Base-by-base conservation (phyloP, 495 filamentous ascomycete species). In the Tuber microsphaerosporum region DNA sequence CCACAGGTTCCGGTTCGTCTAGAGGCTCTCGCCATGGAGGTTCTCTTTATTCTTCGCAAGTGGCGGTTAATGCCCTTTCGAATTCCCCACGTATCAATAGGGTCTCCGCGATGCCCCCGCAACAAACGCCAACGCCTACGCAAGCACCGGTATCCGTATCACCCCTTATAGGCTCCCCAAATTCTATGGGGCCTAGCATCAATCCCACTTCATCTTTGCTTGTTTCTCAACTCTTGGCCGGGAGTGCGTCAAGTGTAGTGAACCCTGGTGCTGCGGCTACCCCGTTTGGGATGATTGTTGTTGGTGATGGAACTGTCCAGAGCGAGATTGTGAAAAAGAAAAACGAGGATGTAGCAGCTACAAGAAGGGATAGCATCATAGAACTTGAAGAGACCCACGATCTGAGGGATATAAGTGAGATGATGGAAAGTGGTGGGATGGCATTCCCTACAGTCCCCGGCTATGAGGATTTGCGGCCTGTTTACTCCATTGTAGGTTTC, bases 401-500 rank as follows among this genome's bases (percentile, higher is more conserved):
- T 45, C 20, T 16, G 17, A 44, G 45, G 43, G 69, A 41, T 43
- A 26, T 73, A 9, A 34, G 61, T 19, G 70, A 77, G 56, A 73
- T 75, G 22, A 71, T 76, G 68, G 79, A 81, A 26, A 65, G 26
- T 65, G 78, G 71, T 26, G 70, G 77, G 26, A 42, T 43, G 46
- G 43, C 12, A 10, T 48, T 80, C 39, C 81, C 81, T 1, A 68
- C 73, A 14, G 80, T 82, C 31, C 73, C 81, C 42, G 81, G 81
- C 31, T 82, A 82, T 34, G 77, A 74, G 20, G 79, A 83, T 76
- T 71, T 83, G 42, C 75, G 75, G 71, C 68, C 75, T 71, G 45
- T 83, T 43, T 83, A 83, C 74, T 70, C 72, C 45, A 82, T 83
- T 73, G 81, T 82, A 82, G 72, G 81, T 82, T 69, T 61, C 71